A percentile compares a stretch with the other conserved stretches of the same genome.
Conservation (phyloP, 257 asterid species). For the Perilla frutescens region DNA sequence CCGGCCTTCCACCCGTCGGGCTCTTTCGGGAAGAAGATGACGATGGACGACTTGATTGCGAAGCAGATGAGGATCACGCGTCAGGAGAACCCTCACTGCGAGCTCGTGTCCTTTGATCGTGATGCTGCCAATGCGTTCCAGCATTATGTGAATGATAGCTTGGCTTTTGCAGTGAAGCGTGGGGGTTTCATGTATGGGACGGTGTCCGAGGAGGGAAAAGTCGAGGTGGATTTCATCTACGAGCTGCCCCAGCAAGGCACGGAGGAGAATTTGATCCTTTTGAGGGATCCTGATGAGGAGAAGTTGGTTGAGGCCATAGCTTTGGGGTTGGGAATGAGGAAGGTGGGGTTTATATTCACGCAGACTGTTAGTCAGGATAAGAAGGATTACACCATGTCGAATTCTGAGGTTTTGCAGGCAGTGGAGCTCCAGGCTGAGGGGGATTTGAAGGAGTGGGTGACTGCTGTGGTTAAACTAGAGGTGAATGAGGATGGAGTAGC, state of each 20-base stretch:
- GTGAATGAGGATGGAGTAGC: conserved; percentile 90
- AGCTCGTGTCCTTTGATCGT: conserved; percentile 91
- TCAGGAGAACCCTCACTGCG: conserved; percentile 91
- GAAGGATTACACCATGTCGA: conserved; percentile 87
- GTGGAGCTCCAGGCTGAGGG: conserved; percentile 84
- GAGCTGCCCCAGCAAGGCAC: conserved; percentile 96
- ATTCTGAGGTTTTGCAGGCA: conserved; percentile 77
- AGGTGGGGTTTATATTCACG: conserved; percentile 83
- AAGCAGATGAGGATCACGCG: conserved; percentile 90
- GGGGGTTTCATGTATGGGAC: conserved; percentile 96
- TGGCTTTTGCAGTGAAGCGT: conserved; percentile 90
- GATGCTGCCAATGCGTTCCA: conserved; percentile 91
- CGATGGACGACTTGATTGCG: conserved; percentile 95
- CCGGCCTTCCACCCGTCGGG: conserved; percentile 80
- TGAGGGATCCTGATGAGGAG: conserved; percentile 83
- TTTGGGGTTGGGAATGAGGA: conserved; percentile 83
- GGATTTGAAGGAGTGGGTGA: conserved; percentile 95
- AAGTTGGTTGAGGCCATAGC: conserved; percentile 79
- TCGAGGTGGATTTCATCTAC: conserved; percentile 83
- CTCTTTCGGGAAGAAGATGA: conserved; percentile 95
- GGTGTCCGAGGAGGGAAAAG: conserved; percentile 79
- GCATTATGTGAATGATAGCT: conserved; percentile 80
- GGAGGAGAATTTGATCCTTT: conserved; percentile 62
- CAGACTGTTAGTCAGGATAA: conserved; percentile 88
- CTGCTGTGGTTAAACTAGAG: conserved; percentile 86